A percentile compares a stretch with the other conserved stretches of the same genome.
Conservation (phyloP, 2,329 filamentous ascomycete genomes). For the Furcasterigmium sp. region DNA sequence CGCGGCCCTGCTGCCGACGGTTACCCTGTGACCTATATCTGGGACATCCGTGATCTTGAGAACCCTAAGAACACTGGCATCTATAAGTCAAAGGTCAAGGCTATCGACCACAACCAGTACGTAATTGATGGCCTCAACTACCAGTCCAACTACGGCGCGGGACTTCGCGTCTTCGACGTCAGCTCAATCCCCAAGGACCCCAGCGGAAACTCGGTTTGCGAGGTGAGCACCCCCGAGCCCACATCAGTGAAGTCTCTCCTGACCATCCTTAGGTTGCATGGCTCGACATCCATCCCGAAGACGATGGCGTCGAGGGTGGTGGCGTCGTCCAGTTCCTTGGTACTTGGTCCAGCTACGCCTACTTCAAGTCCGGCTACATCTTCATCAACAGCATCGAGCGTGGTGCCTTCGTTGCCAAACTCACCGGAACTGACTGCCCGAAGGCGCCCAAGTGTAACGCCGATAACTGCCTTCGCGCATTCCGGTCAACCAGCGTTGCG, state of each 20-base stretch:
- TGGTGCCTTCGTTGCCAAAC: conserved; percentile 42
- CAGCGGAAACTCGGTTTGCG: conserved; percentile 31
- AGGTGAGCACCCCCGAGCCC: conserved; percentile 10
- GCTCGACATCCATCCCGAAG: conserved; percentile 46
- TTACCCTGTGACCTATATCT: conserved; percentile 44
- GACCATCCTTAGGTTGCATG: conserved; percentile 30
- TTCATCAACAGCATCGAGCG: conserved; percentile 48
- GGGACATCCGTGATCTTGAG: conserved; percentile 38
- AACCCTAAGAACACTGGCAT: conserved; percentile 33
- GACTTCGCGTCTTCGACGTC: conserved; percentile 34
- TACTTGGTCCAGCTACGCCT: conserved; percentile 43
- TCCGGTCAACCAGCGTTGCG: conserved; percentile 24
- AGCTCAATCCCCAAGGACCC: conserved; percentile 21
- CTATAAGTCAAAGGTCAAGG: conserved; percentile 32
- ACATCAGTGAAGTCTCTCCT: too few species aligned
- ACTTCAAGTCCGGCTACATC: conserved; percentile 42
- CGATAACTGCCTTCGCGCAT: conserved; percentile 31
- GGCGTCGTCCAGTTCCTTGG: conserved; percentile 34
- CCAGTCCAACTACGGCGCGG: conserved; percentile 45
- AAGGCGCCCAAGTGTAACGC: conserved; percentile 19
- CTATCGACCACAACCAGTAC: conserved; percentile 45
- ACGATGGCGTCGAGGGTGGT: conserved; percentile 31
- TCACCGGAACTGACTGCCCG: conserved; percentile 12
- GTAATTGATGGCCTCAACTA: conserved; percentile 36
- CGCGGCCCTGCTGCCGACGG: conserved; percentile 33